Evolutionary conservation across 2,329 filamentous ascomycete genomes (phyloP).

Genomic region (Diplodia intermedia): DNA sequence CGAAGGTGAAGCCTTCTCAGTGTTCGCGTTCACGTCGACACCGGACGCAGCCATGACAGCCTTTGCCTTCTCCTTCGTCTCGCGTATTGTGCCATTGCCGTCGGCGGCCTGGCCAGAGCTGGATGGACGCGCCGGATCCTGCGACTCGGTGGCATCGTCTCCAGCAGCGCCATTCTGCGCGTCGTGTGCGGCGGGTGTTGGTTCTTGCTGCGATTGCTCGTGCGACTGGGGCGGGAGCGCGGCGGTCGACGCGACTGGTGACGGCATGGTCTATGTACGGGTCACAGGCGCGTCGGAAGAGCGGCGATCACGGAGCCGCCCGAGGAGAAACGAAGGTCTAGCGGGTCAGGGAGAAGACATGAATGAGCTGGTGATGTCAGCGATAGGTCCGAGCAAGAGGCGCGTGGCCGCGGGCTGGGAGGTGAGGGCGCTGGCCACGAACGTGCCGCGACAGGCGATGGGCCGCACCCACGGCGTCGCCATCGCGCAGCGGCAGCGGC

Average conservation of each 20-base stretch:
- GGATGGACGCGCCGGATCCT: conserved; percentile 40
- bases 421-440: conserved; percentile 28
- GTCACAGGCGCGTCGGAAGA: conserved; percentile 36
- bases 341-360: conserved; percentile 40
- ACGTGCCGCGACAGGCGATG: conserved; percentile 29
- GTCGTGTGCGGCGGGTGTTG: conserved; percentile 41
- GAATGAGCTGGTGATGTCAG: conserved; percentile 39
- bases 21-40: conserved; percentile 44
- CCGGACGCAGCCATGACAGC: conserved; percentile 64
- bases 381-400: conserved; percentile 40
- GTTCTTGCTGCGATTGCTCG: conserved; percentile 38
- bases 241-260: conserved; percentile 40
- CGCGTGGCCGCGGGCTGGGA: conserved; percentile 37
- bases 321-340: conserved; percentile 36
- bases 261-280: conserved; percentile 43
- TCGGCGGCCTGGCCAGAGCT: conserved; percentile 40
- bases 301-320: conserved; percentile 41
- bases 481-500: conserved; percentile 16
- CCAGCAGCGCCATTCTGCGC: conserved; percentile 42
- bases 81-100: conserved; percentile 58
- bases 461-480: conserved; percentile 19
- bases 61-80: conserved; percentile 67
- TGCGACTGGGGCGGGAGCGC: conserved; percentile 38
- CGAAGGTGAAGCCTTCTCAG: conserved; percentile 40
- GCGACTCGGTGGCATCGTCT: conserved; percentile 45